Base-by-base conservation (phyloP, 78 protist species). In the Acrasis kona region DNA sequence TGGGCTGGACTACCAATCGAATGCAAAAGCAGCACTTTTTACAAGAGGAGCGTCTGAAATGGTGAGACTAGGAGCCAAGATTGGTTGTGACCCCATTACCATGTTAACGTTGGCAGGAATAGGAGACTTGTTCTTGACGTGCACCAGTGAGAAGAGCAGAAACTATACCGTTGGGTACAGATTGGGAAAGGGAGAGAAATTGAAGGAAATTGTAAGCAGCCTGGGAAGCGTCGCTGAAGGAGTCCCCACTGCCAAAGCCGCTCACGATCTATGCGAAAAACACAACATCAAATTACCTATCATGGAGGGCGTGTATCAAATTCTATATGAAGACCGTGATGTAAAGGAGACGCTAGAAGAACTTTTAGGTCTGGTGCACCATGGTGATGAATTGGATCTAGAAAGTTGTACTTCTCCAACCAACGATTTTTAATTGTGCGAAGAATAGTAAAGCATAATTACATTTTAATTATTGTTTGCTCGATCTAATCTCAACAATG, bases 121-220 rank as follows among this genome's bases (percentile, higher is more conserved):
- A 4, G 83, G 83, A n/a, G 83, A 78, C 71, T 57, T 78, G 39
- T 32, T 78, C 36, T 77, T 78, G 64, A 78, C 83, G 1, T 68
- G 76, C 37, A 27, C 72, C 34, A 32, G 65, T 28, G 32, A 10
- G 41, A 28, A 72, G 76, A 72, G 78, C 27, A 39, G 83, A 31
- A 78, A 78, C 67, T 78, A 10, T 27, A 7, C 74, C 19, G 83
- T 78, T 19, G 83, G 83, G 1, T 10, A 65, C 58, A 65, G 83
- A 31, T 9, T 78, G 27, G 83, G 78, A 12, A 68, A 78, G 9
- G 83, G 83, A 8, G 83, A 78, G 19, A 36, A 70, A 30, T 8
- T 42, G 8, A 70, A 67, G 7, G 36, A 42, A 28, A 40, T 78
- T 31, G 3, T 2, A 8, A n/a, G 2, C 12, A 2, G 2, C 41